A percentile compares a stretch with the other conserved stretches of the same genome.
phyloP scores from a whole-genome alignment of 208 protist species.

The Eutreptiella sp. region DNA sequence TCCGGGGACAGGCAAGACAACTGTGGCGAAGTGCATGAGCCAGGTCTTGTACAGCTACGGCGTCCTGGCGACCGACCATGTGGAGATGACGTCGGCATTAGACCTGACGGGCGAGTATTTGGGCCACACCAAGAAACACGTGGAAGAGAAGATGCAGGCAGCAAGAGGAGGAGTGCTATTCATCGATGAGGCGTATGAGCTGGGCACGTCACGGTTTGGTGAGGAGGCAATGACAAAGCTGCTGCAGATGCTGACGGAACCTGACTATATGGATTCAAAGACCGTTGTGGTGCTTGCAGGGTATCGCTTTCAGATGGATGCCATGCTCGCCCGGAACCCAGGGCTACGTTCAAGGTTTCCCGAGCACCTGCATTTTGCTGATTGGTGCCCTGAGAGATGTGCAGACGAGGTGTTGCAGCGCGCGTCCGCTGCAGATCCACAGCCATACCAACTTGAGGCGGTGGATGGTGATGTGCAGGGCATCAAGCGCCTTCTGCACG shows the following conservation, averaged over 20 bases:
- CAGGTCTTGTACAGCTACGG: slow-evolving; percentile 8
- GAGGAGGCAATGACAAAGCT: slow-evolving; percentile 23
- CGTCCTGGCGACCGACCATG: slow-evolving; percentile 9
- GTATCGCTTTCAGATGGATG: slow-evolving; percentile 19
- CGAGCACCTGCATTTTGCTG: too few species aligned
- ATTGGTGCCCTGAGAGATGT: too few species aligned
- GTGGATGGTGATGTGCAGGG: too few species aligned
- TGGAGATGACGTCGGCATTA: slow-evolving; percentile 9
- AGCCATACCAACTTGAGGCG: too few species aligned
- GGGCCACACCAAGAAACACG: slow-evolving; percentile 3
- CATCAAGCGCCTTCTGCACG: too few species aligned
- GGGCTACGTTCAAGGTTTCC: slow-evolving; percentile 9
- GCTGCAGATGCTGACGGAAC: slow-evolving; percentile 18
- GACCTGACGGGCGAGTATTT: slow-evolving; percentile 18
- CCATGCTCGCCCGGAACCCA: slow-evolving; percentile 22
- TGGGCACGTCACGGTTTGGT: not conserved
- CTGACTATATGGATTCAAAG: slow-evolving; percentile 1
- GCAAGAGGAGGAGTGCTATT: slow-evolving; percentile 39
- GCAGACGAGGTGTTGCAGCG: too few species aligned
- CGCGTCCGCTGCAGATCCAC: too few species aligned
- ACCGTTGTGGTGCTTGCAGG: slow-evolving; percentile 24
- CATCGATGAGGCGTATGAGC: slow-evolving; percentile 45
- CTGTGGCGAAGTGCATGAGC: slow-evolving; percentile 15
- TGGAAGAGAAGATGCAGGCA: slow-evolving; percentile 9
- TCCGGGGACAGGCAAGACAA: slow-evolving; percentile 24